Conservation (phyloP, 768 basidiomycete genomes). For the Boletellus ananas region DNA sequence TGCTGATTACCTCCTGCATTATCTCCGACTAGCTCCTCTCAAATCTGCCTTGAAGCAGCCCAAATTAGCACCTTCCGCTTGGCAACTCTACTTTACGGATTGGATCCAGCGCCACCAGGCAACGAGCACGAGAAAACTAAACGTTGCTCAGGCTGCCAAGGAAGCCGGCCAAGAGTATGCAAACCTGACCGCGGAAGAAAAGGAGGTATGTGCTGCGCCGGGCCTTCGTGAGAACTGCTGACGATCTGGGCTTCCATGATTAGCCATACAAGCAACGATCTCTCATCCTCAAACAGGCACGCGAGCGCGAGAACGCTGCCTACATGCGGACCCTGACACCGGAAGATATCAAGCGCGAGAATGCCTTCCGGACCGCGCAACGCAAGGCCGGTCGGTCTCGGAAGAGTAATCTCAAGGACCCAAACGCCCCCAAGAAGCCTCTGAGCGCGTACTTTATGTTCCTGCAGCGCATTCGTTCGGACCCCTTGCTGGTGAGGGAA, state of each 20-base stretch:
- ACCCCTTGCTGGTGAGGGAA: constrained; percentile 65
- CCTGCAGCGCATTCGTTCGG: constrained; percentile 82
- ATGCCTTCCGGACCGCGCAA: constrained; percentile 85
- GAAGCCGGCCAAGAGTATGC: constrained; percentile 92
- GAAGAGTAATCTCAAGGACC: constrained; percentile 94
- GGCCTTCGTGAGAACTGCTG: constrained; percentile 23
- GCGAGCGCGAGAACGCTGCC: constrained; percentile 75
- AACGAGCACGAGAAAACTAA: constrained; percentile 77
- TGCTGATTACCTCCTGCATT: constrained; percentile 24
- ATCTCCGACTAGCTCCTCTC: constrained; percentile 48
- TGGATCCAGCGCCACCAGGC: constrained; percentile 88
- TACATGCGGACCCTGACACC: constrained; percentile 90
- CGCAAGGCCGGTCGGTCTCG: constrained; percentile 90
- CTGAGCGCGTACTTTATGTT: constrained; percentile 95
- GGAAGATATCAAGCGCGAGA: constrained; percentile 93
- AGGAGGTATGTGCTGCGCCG: constrained; percentile 56
- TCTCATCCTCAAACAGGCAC: constrained; percentile 76
- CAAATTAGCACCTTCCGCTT: constrained; percentile 89
- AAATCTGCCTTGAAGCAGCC: constrained; percentile 84
- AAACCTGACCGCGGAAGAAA: constrained; percentile 70
- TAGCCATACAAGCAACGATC: constrained; percentile 87
- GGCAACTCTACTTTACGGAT: constrained; percentile 96
- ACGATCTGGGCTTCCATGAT: constrained; percentile 20
- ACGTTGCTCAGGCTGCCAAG: constrained; percentile 93
- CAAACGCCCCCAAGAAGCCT: constrained; percentile 95